A percentile compares a stretch with the other conserved stretches of the same genome.
Evolutionary conservation across 2,329 filamentous ascomycete species (phyloP).

Genomic region (Ceratocystis lukuohia): DNA sequence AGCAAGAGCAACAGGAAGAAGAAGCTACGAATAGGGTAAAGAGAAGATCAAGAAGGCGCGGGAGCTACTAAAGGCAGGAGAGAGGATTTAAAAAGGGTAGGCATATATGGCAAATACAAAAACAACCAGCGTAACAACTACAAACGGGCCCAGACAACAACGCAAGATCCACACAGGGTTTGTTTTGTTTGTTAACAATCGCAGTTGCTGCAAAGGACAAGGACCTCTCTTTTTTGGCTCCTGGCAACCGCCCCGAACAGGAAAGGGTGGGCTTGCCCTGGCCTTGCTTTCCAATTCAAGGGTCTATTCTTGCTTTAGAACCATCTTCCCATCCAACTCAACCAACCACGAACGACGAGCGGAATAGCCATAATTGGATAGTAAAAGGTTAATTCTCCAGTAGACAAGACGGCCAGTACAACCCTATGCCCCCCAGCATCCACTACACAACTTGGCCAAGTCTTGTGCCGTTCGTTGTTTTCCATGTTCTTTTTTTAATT

Average conservation of each 20-base stretch:
- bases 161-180: constrained; percentile 7
- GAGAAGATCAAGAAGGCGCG: constrained; percentile 7
- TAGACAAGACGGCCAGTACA: too few relatives aligned
- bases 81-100: constrained; percentile 2
- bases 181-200: constrained; percentile 3
- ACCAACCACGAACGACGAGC: neutral
- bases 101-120: constrained; percentile 7
- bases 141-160: neutral
- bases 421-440: too few relatives aligned
- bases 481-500: constrained; percentile 3
- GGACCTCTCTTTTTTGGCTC: neutral
- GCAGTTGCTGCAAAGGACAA: neutral
- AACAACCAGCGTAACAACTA: neutral
- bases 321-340: neutral
- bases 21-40: neutral
- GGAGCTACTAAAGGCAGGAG: neutral
- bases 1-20: neutral
- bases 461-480: neutral
- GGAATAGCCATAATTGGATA: neutral
- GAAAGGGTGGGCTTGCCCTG: neutral
- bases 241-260: neutral
- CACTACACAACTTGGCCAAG: neutral
- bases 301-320: neutral
- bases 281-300: neutral
- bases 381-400: too few relatives aligned